A percentile compares a stretch with the other conserved stretches of the same genome.
These are phyloP conservation scores for Schizophyllum commune DNA, from an alignment of 1,284 basidiomycete species.

Conservation along the genomic window DNA sequence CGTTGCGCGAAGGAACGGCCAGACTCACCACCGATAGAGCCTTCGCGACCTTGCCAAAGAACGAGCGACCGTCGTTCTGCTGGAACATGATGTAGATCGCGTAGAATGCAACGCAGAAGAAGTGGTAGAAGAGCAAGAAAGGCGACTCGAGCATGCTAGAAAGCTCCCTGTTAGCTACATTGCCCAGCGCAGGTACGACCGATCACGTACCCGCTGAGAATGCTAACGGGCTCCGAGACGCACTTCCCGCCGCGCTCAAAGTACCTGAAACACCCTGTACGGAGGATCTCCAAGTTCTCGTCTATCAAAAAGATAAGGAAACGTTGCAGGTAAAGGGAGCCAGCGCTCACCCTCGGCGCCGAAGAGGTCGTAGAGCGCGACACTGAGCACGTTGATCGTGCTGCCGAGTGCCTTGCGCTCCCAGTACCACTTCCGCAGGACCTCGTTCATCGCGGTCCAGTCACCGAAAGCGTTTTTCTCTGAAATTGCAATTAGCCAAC, in stretches of 20 bases:
- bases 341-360: constrained; percentile 68
- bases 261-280: constrained; percentile 95
- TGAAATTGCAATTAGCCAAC: constrained; percentile 21
- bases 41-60: constrained; percentile 22
- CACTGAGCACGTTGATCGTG: constrained; percentile 85
- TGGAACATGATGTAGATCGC: constrained; percentile 84
- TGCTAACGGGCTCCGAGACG: constrained; percentile 80
- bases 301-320: constrained; percentile 33
- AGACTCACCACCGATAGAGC: constrained; percentile 35
- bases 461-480: constrained; percentile 35
- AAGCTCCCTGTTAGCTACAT: neutral
- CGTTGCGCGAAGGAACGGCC: constrained; percentile 21
- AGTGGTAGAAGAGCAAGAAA: constrained; percentile 78
- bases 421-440: constrained; percentile 79
- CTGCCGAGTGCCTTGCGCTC: constrained; percentile 71
- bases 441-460: constrained; percentile 53
- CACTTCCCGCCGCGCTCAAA: constrained; percentile 93
- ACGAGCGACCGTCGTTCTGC: constrained; percentile 37
- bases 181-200: neutral
- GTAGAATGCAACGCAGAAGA: constrained; percentile 94
- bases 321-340: constrained; percentile 3
- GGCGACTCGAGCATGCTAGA: neutral
- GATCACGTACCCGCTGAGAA: constrained; percentile 69
- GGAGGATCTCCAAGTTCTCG: constrained; percentile 73
- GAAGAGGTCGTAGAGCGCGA: constrained; percentile 90